Percentiles rank a stretch among this genome's conserved stretches.
These are phyloP conservation scores for Podila horticola DNA, from an alignment of 192 early-diverging fungal species.

Conservation along the genomic window DNA sequence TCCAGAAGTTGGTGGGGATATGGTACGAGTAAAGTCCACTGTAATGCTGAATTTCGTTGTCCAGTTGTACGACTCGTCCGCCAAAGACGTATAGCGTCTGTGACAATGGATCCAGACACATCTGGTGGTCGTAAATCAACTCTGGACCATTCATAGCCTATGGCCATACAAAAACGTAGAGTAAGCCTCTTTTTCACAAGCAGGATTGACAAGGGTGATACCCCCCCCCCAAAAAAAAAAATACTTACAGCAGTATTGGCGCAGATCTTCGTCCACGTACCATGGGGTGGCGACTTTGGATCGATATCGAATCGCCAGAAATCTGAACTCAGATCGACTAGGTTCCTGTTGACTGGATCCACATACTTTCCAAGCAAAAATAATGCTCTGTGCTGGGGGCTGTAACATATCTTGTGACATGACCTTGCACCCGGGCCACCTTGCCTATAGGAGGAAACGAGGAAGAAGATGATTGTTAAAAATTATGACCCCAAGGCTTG, in stretches of 20 bases:
- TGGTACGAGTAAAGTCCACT: conserved; percentile 91
- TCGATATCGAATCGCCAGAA: conserved; percentile 90
- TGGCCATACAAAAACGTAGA: neutral
- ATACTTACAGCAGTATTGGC: conserved; percentile 77
- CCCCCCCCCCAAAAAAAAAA: neutral
- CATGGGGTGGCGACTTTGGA: conserved; percentile 37
- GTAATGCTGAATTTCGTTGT: conserved; percentile 76
- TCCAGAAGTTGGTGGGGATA: conserved; percentile 77
- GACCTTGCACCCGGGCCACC: conserved; percentile 90
- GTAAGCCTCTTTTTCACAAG: neutral
- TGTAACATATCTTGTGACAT: conserved; percentile 94
- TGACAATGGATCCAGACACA: conserved; percentile 81
- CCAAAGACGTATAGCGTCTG: conserved; percentile 92
- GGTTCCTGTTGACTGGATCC: conserved; percentile 75
- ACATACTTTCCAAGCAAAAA: conserved; percentile 93
- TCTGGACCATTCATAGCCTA: conserved; percentile 85
- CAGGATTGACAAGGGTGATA: neutral
- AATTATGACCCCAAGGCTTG: neutral
- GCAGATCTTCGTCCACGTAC: conserved; percentile 79
- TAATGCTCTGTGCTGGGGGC: conserved; percentile 75
- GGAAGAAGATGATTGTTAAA: neutral
- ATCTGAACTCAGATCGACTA: conserved; percentile 80
- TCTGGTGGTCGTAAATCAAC: conserved; percentile 94
- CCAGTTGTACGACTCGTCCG: conserved; percentile 76
- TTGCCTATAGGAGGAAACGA: conserved; percentile 64